A percentile compares a stretch with the other conserved stretches of the same genome.
Conservation (phyloP, 139 green algal species). For the Mesotaenium endlicherianum region DNA sequence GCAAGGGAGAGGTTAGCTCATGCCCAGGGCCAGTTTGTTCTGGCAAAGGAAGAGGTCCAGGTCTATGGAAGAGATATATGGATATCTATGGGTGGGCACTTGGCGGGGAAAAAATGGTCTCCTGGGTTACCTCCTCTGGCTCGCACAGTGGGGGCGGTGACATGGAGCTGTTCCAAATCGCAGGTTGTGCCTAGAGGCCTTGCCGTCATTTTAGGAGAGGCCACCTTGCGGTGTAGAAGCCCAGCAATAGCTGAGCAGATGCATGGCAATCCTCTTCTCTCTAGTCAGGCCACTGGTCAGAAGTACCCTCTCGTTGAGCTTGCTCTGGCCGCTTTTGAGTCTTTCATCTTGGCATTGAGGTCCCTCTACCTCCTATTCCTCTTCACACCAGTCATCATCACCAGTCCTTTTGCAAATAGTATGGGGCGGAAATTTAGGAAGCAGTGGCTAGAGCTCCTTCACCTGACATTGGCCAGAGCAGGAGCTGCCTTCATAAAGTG, state of each 20-base stretch:
- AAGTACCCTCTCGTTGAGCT: background rate
- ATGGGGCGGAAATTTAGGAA: background rate
- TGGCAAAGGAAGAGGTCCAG: no score
- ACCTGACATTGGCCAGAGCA: constrained; percentile 25
- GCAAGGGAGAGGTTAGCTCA: no score
- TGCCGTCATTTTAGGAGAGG: constrained; percentile 28
- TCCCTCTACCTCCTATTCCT: constrained; percentile 41
- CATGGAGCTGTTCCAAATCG: constrained; percentile 16
- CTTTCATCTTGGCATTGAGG: constrained; percentile 13
- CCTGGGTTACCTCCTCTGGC: constrained; percentile 20
- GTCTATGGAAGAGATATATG: no score
- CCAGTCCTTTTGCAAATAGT: constrained; percentile 13
- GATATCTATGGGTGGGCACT: constrained; percentile 4
- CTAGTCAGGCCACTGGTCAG: background rate
- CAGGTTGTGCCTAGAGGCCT: constrained; percentile 25
- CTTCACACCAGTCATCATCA: constrained; percentile 38
- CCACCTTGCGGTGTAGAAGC: constrained; percentile 14
- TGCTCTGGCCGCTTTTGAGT: constrained; percentile 5
- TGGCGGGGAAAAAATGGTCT: background rate
- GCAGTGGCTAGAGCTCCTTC: constrained; percentile 37
- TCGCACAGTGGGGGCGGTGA: constrained; percentile 9
- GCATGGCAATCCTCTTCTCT: background rate
- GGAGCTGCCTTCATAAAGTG: constrained; percentile 80
- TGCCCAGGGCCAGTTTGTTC: no score
- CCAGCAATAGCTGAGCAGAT: background rate